Percentiles rank a stretch among this genome's conserved stretches.
phyloP scores from a whole-genome alignment of 495 filamentous ascomycete species.

The Neurospora africana region DNA sequence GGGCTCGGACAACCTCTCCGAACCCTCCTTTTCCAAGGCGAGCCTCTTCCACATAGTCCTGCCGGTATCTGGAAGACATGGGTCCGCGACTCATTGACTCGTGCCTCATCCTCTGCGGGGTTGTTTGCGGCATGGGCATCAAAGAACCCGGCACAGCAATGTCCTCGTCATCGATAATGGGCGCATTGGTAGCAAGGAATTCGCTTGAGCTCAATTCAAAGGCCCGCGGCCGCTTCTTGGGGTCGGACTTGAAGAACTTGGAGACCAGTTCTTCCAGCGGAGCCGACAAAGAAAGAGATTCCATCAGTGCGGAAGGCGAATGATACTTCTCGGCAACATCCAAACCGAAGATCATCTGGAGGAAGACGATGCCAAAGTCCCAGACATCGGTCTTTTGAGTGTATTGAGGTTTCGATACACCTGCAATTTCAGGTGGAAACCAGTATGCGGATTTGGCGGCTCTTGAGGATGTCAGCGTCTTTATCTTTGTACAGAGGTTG shows the following conservation, averaged over 20 bases:
- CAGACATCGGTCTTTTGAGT: slow-evolving; percentile 86
- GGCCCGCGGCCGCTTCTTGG: slow-evolving; percentile 74
- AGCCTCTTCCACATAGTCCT: slow-evolving; percentile 84
- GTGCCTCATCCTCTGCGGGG: slow-evolving; percentile 33
- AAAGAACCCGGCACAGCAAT: slow-evolving; percentile 25
- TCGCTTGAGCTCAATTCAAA: slow-evolving; percentile 85
- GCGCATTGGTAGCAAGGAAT: slow-evolving; percentile 59
- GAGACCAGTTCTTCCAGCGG: slow-evolving; percentile 68
- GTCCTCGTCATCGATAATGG: slow-evolving; percentile 37
- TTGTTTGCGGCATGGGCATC: slow-evolving; percentile 25
- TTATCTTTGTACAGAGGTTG: slow-evolving; percentile 40
- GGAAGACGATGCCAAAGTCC: slow-evolving; percentile 79
- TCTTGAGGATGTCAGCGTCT: slow-evolving; percentile 34
- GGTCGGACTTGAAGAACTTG: slow-evolving; percentile 71
- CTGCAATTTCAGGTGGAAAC: slow-evolving; percentile 69
- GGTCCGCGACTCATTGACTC: slow-evolving; percentile 38
- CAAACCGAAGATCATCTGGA: slow-evolving; percentile 91
- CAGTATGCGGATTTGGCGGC: slow-evolving; percentile 69
- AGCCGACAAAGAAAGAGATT: slow-evolving; percentile 51
- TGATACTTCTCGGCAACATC: slow-evolving; percentile 64
- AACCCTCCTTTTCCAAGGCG: slow-evolving; percentile 88
- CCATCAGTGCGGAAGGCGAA: slow-evolving; percentile 61
- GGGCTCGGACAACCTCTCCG: slow-evolving; percentile 92
- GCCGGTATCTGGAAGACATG: slow-evolving; percentile 59
- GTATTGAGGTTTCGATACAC: slow-evolving; percentile 43